Evolutionary conservation across 192 early-diverging fungal species (phyloP).

Genomic region (Coemansia sp.): DNA sequence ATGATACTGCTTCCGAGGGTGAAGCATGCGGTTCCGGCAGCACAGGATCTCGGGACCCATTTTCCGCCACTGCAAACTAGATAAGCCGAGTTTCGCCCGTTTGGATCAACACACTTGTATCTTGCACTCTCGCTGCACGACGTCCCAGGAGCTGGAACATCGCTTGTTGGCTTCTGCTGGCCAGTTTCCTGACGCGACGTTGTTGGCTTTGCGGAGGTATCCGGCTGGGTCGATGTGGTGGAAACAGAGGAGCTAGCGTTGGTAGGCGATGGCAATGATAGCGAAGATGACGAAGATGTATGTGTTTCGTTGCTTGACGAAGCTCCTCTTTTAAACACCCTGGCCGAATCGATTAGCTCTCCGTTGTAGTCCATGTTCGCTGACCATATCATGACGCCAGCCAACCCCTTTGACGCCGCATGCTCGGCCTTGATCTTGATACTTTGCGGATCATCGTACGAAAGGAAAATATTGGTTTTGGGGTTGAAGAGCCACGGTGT

Average conservation of each 20-base stretch:
- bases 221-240: background rate
- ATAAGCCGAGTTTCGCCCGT: conserved; percentile 23
- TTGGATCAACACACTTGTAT: conserved; percentile 29
- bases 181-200: background rate
- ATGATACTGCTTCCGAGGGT: conserved; percentile 6
- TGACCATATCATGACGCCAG: conserved; percentile 64
- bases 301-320: background rate
- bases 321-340: conserved; percentile 14
- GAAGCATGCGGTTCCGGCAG: conserved; percentile 22
- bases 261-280: background rate
- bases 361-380: conserved; percentile 47
- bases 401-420: conserved; percentile 56
- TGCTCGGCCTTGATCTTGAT: conserved; percentile 61
- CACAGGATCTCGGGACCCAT: conserved; percentile 18
- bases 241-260: background rate
- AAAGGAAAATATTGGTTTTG: conserved; percentile 57
- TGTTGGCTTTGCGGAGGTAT: background rate
- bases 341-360: conserved; percentile 56
- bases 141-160: conserved; percentile 6
- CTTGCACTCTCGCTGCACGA: conserved; percentile 10
- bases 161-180: background rate
- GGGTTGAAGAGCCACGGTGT: conserved; percentile 75
- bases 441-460: conserved; percentile 67
- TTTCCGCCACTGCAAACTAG: conserved; percentile 22
- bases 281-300: background rate